A percentile compares a stretch with the other conserved stretches of the same genome.
Conservation (phyloP, 495 filamentous ascomycete genomes). For the Penicillium roqueforti region DNA sequence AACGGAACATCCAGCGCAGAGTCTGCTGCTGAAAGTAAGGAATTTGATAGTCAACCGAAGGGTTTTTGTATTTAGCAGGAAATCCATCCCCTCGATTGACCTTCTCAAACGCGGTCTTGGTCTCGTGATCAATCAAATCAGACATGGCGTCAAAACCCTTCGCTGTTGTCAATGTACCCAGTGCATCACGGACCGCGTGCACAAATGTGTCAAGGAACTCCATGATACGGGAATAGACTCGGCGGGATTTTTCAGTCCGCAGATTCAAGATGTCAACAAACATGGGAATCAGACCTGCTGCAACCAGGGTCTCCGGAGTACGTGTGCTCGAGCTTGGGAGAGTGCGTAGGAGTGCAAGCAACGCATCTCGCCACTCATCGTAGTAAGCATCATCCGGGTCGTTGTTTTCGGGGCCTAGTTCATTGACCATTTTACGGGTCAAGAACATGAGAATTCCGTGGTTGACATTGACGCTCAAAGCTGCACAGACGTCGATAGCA, state of each 20-base stretch:
- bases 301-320: slow-evolving; percentile 68
- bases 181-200: slow-evolving; percentile 73
- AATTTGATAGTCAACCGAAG: slow-evolving; percentile 84
- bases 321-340: slow-evolving; percentile 66
- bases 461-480: slow-evolving; percentile 87
- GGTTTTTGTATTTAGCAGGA: slow-evolving; percentile 68
- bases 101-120: slow-evolving; percentile 62
- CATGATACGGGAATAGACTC: slow-evolving; percentile 74
- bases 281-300: slow-evolving; percentile 82
- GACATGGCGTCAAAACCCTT: slow-evolving; percentile 84
- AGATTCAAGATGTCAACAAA: slow-evolving; percentile 85
- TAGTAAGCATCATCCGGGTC: slow-evolving; percentile 54
- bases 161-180: slow-evolving; percentile 70
- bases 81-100: slow-evolving; percentile 68
- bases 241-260: slow-evolving; percentile 75
- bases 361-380: slow-evolving; percentile 83
- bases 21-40: slow-evolving; percentile 89
- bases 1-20: slow-evolving; percentile 89
- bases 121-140: slow-evolving; percentile 75
- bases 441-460: slow-evolving; percentile 95
- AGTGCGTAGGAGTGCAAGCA: slow-evolving; percentile 75
- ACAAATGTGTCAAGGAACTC: slow-evolving; percentile 82
- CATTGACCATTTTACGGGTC: slow-evolving; percentile 81
- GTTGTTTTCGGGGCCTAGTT: slow-evolving; percentile 61
- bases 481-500: slow-evolving; percentile 73